Conservation (phyloP, 441 rosid species). For the Geranium incanum region DNA sequence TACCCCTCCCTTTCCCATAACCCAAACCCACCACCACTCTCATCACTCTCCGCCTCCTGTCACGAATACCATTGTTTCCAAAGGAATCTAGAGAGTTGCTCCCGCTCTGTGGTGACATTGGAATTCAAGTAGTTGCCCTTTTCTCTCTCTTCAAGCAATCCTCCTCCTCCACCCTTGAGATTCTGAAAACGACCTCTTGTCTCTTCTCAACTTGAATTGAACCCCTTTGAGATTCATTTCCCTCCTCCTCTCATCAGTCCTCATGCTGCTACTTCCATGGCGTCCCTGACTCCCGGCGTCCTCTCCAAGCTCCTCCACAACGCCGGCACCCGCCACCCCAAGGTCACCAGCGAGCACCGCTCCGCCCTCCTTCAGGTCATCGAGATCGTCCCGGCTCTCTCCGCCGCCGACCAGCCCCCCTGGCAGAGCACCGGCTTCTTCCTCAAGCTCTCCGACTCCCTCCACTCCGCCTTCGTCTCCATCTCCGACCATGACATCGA, state of each 20-base stretch:
- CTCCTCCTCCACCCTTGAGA: conserved; percentile 18
- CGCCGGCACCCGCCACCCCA: conserved; percentile 28
- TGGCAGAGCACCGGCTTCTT: conserved; percentile 45
- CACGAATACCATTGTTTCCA: no score
- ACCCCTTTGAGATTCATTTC: background rate
- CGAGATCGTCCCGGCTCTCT: conserved; percentile 40
- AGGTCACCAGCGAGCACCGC: conserved; percentile 33
- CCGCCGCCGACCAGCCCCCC: conserved; percentile 31
- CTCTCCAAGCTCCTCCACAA: conserved; percentile 38
- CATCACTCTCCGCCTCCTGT: no score
- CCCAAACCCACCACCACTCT: no score
- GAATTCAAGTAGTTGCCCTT: background rate
- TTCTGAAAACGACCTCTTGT: conserved; percentile 8
- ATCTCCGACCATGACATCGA: conserved; percentile 33
- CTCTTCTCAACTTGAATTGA: background rate
- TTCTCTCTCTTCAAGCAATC: background rate
- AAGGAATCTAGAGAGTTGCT: no score
- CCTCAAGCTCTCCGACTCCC: conserved; percentile 48
- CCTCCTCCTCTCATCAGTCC: no score
- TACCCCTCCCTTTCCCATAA: no score
- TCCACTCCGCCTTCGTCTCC: conserved; percentile 43
- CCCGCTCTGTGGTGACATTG: no score
- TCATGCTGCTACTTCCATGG: conserved; percentile 23
- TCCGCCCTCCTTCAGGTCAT: conserved; percentile 44
- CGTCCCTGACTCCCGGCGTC: conserved; percentile 43